Base-by-base conservation (phyloP, 495 filamentous ascomycete genomes). In the Aspergillus biplanus region DNA sequence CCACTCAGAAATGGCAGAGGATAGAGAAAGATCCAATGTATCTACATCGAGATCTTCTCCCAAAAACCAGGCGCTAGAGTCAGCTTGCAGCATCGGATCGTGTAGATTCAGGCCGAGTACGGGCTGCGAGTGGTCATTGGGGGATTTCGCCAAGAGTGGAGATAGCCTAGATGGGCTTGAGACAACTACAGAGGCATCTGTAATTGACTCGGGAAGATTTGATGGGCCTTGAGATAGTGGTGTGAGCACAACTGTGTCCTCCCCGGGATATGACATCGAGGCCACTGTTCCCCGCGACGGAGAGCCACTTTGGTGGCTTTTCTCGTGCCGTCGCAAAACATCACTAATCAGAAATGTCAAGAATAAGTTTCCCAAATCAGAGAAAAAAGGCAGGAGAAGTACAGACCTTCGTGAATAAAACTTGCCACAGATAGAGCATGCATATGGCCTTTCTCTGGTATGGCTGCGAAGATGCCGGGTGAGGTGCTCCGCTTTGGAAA, bases 401-500 rank as follows among this genome's bases (percentile, higher is more conserved):
- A 27, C 21, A 18, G 37, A 73, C 68, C 65, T 70, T 54, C 71
- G 62, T 21, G 73, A 69, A 32, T 72, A 74, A 31, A 65, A 54
- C 58, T 67, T 75, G 5, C 63, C 69, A 65, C 75, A 77, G 18
- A 66, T 42, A 8, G 65, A 33, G 48, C 75, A 78, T 34, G 52
- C 56, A 58, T 74, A 75, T 0, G 75, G 73, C 33, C 65, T 68
- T 50, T 78, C 75, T 47, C 70, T 71, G 3, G 72, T 78, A 55
- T 76, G 75, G 9, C 65, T 73, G 39, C 73, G 73, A 37, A 72
- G 57, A 56, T 78, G 75, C 21, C 73, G 57, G 9, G 67, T 71
- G 16, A 77, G 70, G 59, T 75, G 71, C 33, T 74, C 69, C 32
- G 65, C 64, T 21, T 78, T 74, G 49, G 71, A 69, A 35, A 75